Evolutionary conservation across 106 monocot species (phyloP).

Genomic region (Acanthochlamys bracteata): DNA sequence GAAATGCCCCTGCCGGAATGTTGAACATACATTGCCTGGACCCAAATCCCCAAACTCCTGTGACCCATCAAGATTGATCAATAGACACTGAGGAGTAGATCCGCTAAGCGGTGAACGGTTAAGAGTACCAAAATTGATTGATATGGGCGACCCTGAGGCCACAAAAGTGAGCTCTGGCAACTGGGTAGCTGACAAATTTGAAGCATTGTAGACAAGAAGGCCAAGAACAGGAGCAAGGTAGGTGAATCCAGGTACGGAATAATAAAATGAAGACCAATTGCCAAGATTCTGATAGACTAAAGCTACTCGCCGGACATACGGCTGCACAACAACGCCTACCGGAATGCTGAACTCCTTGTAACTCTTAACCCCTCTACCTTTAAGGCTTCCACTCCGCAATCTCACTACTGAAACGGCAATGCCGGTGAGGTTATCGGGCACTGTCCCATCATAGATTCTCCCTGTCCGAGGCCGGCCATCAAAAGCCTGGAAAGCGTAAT

Average conservation of each 20-base stretch:
- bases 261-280: conserved; percentile 58
- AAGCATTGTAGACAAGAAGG: conserved; percentile 66
- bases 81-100: conserved; percentile 36
- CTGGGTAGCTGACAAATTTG: conserved; percentile 41
- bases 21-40: conserved; percentile 33
- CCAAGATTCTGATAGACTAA: conserved; percentile 90
- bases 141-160: conserved; percentile 40
- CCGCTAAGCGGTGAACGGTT: conserved; percentile 8
- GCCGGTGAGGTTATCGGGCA: conserved; percentile 64
- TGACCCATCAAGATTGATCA: conserved; percentile 57
- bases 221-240: conserved; percentile 64
- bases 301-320: conserved; percentile 61
- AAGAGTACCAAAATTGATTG: conserved; percentile 37
- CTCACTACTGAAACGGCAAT: conserved; percentile 48
- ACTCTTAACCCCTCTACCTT: conserved; percentile 31
- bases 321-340: conserved; percentile 41
- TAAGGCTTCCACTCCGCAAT: conserved; percentile 67
- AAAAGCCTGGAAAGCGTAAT: conserved; percentile 70
- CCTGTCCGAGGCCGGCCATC: conserved; percentile 52
- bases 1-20: conserved; percentile 61
- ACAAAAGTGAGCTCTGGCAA: conserved; percentile 41
- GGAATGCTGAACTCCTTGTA: conserved; percentile 73
- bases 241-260: conserved; percentile 51
- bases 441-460: conserved; percentile 22
- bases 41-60: conserved; percentile 38